Evolutionary conservation across 2,329 filamentous ascomycete genomes (phyloP).

Genomic region (Coleophoma eucalyptorum): DNA sequence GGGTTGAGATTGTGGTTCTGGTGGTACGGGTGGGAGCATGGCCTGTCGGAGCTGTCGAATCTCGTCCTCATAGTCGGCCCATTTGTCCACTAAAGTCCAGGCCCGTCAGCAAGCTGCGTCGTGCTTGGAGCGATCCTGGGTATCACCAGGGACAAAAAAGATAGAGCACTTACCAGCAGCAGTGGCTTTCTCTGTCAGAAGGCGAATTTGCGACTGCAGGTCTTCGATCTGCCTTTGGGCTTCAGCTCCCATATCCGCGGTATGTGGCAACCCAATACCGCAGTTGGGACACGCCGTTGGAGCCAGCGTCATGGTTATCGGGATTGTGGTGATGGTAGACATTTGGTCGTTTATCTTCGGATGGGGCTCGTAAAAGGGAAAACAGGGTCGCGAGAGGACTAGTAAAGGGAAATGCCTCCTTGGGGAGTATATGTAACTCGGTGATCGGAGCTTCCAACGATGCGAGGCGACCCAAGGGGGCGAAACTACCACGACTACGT

Average conservation of each 20-base stretch:
- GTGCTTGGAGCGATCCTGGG: neutral
- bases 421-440: no score
- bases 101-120: conserved; percentile 2
- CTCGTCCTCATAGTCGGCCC: conserved; percentile 80
- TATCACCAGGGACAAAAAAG: conserved; percentile 1
- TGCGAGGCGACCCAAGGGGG: no score
- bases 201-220: conserved; percentile 65
- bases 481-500: no score
- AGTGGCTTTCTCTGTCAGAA: conserved; percentile 68
- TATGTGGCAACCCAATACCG: conserved; percentile 19
- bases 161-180: conserved; percentile 44
- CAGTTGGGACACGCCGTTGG: conserved; percentile 25
- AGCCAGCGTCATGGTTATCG: conserved; percentile 23
- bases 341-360: conserved; percentile 10
- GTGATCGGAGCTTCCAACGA: no score
- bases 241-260: conserved; percentile 18
- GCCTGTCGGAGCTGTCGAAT: conserved; percentile 52
- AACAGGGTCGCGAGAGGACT: neutral
- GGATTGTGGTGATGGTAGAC: conserved; percentile 27
- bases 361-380: neutral
- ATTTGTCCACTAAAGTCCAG: conserved; percentile 48
- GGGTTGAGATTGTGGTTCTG: conserved; percentile 10
- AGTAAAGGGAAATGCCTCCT: no score
- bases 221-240: conserved; percentile 62
- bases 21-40: conserved; percentile 22